A percentile compares a stretch with the other conserved stretches of the same genome.
Evolutionary conservation across 768 basidiomycete species (phyloP).

Genomic region (Amylocystis lapponica): DNA sequence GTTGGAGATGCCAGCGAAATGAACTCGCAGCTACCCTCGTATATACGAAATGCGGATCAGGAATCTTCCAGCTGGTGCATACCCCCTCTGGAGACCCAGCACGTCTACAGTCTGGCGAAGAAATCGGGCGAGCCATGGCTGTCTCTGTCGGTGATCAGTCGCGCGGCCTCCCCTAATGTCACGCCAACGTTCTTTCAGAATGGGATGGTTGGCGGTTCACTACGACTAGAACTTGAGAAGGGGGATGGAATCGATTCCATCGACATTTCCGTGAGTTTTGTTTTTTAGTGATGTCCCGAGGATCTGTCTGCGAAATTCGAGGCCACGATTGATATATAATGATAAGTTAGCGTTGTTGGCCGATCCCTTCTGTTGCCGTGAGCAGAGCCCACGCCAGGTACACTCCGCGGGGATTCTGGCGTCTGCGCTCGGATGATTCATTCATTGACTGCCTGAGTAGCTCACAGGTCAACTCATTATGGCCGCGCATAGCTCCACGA

Average conservation of each 20-base stretch:
- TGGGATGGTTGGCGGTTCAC: constrained; percentile 1
- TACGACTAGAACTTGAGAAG: constrained; percentile 8
- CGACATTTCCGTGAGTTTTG: constrained; percentile 7
- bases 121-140: constrained; percentile 10
- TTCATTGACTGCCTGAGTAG: no score
- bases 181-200: constrained; percentile 8
- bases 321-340: no score
- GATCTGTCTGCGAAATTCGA: no score
- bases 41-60: background rate
- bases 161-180: background rate
- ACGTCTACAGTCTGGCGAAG: constrained; percentile 2
- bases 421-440: no score
- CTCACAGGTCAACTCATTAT: constrained; percentile 4
- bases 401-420: no score
- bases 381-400: no score
- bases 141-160: constrained; percentile 4
- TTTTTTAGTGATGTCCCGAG: background rate
- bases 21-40: background rate
- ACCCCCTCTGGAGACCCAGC: constrained; percentile 2
- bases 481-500: constrained; percentile 3
- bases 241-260: constrained; percentile 5
- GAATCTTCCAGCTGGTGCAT: constrained; percentile 3
- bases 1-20: no score
- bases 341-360: no score
- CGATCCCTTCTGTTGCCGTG: no score